phyloP scores from a whole-genome alignment of 805 yeast genomes.

The Torulaspora microellipsoides region DNA sequence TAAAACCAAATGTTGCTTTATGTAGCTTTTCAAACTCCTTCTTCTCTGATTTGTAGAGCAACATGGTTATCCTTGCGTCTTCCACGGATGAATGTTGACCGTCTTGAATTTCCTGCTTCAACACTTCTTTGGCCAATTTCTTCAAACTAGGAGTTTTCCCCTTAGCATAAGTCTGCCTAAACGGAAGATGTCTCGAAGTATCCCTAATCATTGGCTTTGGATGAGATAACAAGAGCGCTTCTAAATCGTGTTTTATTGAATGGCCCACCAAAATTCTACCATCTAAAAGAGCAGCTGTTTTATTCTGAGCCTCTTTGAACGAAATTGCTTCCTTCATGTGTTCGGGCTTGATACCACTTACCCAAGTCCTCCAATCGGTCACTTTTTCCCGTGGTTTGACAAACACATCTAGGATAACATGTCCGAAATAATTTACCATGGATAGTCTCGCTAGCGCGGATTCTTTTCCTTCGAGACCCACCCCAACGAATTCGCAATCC shows the following conservation, averaged over 20 bases:
- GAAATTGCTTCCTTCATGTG: conserved; percentile 65
- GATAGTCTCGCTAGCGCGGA: conserved; percentile 85
- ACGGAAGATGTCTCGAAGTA: conserved; percentile 61
- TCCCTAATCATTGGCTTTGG: conserved; percentile 64
- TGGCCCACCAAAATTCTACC: conserved; percentile 74
- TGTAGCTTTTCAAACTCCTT: conserved; percentile 52
- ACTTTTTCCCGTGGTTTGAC: conserved; percentile 74
- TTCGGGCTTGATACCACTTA: conserved; percentile 73
- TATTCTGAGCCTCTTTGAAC: conserved; percentile 61
- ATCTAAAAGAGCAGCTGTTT: conserved; percentile 48
- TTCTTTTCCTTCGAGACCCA: conserved; percentile 65
- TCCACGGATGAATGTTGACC: conserved; percentile 84
- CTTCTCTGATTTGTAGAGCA: conserved; percentile 60
- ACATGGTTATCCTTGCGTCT: conserved; percentile 87
- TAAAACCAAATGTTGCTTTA: conserved; percentile 14
- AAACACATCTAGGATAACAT: conserved; percentile 62
- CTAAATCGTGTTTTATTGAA: conserved; percentile 75
- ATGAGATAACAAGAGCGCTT: conserved; percentile 60
- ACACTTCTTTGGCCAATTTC: conserved; percentile 52
- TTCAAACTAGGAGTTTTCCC: conserved; percentile 75
- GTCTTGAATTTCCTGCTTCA: conserved; percentile 60
- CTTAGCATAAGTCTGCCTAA: conserved; percentile 47
- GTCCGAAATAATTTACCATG: conserved; percentile 77
- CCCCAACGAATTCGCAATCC: conserved; percentile 94
- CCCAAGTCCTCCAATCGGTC: conserved; percentile 91